These are phyloP conservation scores for Parathielavia appendiculata DNA, from an alignment of 495 filamentous ascomycete genomes.

Conservation along the genomic window DNA sequence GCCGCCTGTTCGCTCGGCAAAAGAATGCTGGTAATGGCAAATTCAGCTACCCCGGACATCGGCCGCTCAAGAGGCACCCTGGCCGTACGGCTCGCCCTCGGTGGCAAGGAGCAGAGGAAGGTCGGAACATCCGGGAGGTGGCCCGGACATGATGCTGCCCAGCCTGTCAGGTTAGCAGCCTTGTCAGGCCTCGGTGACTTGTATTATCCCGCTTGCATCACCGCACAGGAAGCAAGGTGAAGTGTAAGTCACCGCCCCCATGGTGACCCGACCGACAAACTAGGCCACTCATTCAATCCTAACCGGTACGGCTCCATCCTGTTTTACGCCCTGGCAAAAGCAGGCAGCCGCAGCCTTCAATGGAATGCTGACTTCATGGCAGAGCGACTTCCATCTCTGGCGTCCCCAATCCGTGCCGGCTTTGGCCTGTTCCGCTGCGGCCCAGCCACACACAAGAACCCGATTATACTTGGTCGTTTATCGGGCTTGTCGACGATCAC, in stretches of 20 bases:
- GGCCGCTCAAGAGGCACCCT: constrained; percentile 17
- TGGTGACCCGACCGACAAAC: constrained; percentile 13
- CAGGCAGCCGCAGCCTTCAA: constrained; percentile 14
- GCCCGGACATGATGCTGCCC: constrained; percentile 20
- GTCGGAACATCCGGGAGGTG: constrained; percentile 19
- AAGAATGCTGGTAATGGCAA: neutral
- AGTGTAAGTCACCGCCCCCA: constrained; percentile 32
- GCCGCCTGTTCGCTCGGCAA: constrained; percentile 1
- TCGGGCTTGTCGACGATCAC: constrained; percentile 17
- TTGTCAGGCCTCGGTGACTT: constrained; percentile 15
- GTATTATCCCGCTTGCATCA: constrained; percentile 22
- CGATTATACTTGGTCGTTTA: constrained; percentile 19
- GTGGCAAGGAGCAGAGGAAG: constrained; percentile 1
- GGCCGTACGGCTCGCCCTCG: neutral
- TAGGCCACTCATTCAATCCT: constrained; percentile 16
- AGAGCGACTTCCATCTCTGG: constrained; percentile 3
- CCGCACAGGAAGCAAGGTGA: constrained; percentile 28
- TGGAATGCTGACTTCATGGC: constrained; percentile 5
- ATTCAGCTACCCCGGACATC: neutral
- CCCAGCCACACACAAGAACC: constrained; percentile 15
- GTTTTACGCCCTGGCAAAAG: constrained; percentile 8
- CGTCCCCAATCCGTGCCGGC: neutral
- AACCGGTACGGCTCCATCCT: constrained; percentile 18
- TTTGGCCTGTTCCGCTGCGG: constrained; percentile 11
- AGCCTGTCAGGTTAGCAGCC: constrained; percentile 7